Base-by-base conservation (phyloP, 331 rosid genomes). In the Rhamnella rubrinervis region DNA sequence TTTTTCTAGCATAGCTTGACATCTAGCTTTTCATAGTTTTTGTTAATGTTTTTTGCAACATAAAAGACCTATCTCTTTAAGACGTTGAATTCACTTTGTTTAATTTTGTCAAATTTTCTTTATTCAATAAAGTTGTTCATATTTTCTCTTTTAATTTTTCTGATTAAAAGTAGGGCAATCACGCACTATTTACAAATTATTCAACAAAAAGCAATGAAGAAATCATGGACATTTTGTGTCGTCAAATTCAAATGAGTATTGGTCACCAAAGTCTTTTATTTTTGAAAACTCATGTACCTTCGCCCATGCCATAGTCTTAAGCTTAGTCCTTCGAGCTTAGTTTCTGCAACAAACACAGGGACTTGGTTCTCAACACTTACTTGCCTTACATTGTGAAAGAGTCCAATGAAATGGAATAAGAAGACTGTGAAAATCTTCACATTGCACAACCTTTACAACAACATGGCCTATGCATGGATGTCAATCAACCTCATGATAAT, bases 231-330 rank as follows among this genome's bases (percentile, higher is more conserved):
- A 35, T 88, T 86, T 70, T 6, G 73, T 2, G 91, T 88, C 19
- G 78, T 81, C 6, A 78, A 83, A 10, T 59, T 91, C 21, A 68
- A 56, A 1, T 91, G 97, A 96, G 8, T 67, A 55, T 66, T 88
- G 53, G 62, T 80, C 4, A 83, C 76, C 35, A n/a, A 75, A 76
- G 8, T 37, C 70, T n/a, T n/a, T 16, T 51, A 7, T n/a, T 57
- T 66, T 79, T 68, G 37, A 67, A 70, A 80, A 74, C 60, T 71
- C 76, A 1, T 28, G 83, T 5, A 80, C 82, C 49, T 12, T 50
- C 0, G 14, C 14, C 55, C 1, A 51, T 15, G 18, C 14, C 14
- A 15, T 18, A 18, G 1, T 51, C 55, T 1, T 15, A 51, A 51
- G n/a, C 18, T 1, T 5, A 18, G 21, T 51, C 21, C 7, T 51